Evolutionary conservation across 2,329 filamentous ascomycete genomes (phyloP).

Genomic region (Scortechinia acanthostroma): DNA sequence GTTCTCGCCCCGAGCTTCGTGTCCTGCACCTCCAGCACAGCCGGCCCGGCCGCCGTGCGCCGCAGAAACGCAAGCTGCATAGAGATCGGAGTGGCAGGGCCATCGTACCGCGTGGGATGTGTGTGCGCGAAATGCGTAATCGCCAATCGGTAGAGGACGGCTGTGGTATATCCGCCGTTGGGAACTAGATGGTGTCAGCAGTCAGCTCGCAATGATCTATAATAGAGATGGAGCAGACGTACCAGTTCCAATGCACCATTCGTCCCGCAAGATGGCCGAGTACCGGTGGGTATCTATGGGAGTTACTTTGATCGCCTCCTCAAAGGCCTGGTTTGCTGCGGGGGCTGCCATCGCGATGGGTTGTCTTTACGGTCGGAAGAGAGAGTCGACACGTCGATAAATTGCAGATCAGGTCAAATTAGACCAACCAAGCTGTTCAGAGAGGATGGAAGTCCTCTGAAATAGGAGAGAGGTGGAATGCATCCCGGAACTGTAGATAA

Average conservation of each 20-base stretch:
- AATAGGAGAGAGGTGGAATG: no score
- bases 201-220: neutral
- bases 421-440: no score
- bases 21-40: neutral
- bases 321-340: neutral
- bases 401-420: no score
- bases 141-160: neutral
- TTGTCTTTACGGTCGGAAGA: no score
- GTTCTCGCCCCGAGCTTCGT: neutral
- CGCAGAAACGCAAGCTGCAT: neutral
- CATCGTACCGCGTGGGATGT: neutral
- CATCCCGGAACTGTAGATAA: neutral
- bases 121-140: neutral
- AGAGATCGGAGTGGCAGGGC: neutral
- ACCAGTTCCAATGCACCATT: constrained; percentile 1
- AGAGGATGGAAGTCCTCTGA: no score
- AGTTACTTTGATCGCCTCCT: neutral
- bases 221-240: neutral
- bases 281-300: neutral
- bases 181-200: neutral
- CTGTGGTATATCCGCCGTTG: neutral
- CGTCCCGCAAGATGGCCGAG: neutral
- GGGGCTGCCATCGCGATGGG: no score
- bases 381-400: no score
- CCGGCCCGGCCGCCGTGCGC: neutral